A percentile compares a stretch with the other conserved stretches of the same genome.
Evolutionary conservation across 2,329 filamentous ascomycete species (phyloP).

Genomic region (Penicillium sp.): DNA sequence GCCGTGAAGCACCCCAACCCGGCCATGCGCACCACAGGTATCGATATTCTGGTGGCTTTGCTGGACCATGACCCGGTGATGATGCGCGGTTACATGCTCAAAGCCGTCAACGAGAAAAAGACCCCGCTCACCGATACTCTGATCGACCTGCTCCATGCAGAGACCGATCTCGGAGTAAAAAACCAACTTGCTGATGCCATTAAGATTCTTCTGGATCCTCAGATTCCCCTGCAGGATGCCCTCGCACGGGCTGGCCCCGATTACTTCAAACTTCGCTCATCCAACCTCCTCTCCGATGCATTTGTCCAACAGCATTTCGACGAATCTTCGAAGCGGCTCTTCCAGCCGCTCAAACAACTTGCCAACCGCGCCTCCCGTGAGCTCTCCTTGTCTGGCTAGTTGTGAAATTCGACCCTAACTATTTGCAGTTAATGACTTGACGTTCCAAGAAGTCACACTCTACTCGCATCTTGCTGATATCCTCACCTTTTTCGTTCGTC

Average conservation of each 20-base stretch:
- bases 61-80: conserved; percentile 95
- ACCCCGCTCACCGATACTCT: conserved; percentile 85
- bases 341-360: conserved; percentile 79
- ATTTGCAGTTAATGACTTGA: conserved; percentile 63
- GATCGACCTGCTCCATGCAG: conserved; percentile 85
- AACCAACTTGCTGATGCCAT: conserved; percentile 93
- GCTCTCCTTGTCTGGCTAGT: conserved; percentile 14
- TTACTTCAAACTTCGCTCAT: conserved; percentile 62
- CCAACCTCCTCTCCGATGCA: conserved; percentile 74
- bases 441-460: conserved; percentile 81
- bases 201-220: conserved; percentile 83
- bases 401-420: background rate
- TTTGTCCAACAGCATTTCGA: conserved; percentile 91
- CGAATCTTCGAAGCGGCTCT: conserved; percentile 77
- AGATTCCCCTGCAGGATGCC: conserved; percentile 57
- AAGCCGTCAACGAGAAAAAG: conserved; percentile 83
- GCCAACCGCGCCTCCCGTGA: conserved; percentile 60
- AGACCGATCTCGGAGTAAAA: conserved; percentile 91
- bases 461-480: conserved; percentile 91
- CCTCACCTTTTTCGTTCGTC: conserved; percentile 87
- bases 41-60: conserved; percentile 87
- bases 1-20: conserved; percentile 83
- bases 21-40: conserved; percentile 82
- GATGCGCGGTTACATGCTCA: conserved; percentile 90
- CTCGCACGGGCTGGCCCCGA: conserved; percentile 66